Base-by-base conservation (phyloP, 2,329 filamentous ascomycete genomes). In the Trichoderma sp. region DNA sequence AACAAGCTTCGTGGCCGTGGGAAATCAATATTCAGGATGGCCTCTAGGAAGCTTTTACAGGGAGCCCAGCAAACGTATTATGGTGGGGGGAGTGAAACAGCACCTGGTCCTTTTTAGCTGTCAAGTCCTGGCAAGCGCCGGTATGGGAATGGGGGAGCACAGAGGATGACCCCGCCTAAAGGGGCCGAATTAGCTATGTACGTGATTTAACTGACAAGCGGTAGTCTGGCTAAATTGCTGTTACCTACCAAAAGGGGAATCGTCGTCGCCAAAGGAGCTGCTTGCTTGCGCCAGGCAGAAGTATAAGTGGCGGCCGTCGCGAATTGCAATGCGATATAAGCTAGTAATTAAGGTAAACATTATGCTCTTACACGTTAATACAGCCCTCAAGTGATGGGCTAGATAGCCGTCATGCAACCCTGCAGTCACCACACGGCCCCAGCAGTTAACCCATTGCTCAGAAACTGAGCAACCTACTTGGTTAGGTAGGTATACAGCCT, bases 291-390 rank as follows among this genome's bases (percentile, higher is more conserved):
- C 47, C 62, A 65, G 52, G 62, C 31, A 52, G 62, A 57, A 37
- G 24, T 10, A 14, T 8, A 56, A 35, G 55, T 35, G 53, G 61
- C 5, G 53, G 61, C 5, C 37, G 37, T 35, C 35, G 37, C 37
- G 62, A 65, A 65, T 47, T 53, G 43, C 24, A 37, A 47, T 47
- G 29, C 11, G 33, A 43, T 56, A 49, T 65, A 65, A 65, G 52
- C 62, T 65, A 65, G 52, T 65, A 57, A 57, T 65, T 65, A 65
- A 65, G 52, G 53, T 65, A 65, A 65, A 65, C 33, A 33, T 33
- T 65, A 57, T 65, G 40, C 27, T 65, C 53, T 31, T 56, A n/a
- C 14, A 35, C 61, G 33, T 43, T 24, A 60, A 60, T 31, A 21
- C 27, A 29, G 35, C 57, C 24, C 16, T 40, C 10, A 64, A 35